A percentile compares a stretch with the other conserved stretches of the same genome.
Conservation (phyloP, 768 basidiomycete species). For the Pleurotus citrinopileatus region DNA sequence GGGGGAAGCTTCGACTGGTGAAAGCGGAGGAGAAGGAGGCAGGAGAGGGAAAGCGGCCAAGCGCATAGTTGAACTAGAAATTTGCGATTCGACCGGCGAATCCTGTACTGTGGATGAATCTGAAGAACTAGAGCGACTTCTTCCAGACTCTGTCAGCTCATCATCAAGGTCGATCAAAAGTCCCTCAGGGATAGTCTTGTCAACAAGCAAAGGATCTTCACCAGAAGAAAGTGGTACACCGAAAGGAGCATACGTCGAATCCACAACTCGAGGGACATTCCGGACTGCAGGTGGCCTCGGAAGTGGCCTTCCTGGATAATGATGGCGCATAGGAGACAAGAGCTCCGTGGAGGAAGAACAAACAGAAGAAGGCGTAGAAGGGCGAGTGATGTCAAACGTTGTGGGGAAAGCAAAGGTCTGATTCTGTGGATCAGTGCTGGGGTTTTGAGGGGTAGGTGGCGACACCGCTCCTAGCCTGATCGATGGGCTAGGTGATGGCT, state of each 20-base stretch:
- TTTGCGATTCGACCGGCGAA: constrained; percentile 3
- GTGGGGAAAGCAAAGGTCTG: background rate
- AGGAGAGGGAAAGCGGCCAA: background rate
- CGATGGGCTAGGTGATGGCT: constrained; percentile 4
- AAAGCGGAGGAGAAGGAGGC: constrained; percentile 1
- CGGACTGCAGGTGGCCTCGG: constrained; percentile 38
- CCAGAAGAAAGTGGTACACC: constrained; percentile 14
- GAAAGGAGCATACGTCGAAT: constrained; percentile 33
- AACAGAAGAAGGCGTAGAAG: background rate
- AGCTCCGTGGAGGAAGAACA: background rate
- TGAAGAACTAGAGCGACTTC: background rate
- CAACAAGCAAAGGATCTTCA: constrained; percentile 11
- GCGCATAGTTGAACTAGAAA: constrained; percentile 3
- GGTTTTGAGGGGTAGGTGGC: background rate
- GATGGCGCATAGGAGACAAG: constrained; percentile 30
- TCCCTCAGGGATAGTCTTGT: constrained; percentile 40
- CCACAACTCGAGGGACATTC: constrained; percentile 21
- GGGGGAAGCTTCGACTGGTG: constrained; percentile 1
- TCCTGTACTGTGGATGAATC: background rate
- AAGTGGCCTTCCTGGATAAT: constrained; percentile 58
- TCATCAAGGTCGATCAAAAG: constrained; percentile 57
- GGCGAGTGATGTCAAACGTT: background rate
- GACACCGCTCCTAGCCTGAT: background rate
- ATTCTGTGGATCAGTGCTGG: background rate
- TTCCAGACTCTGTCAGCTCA: constrained; percentile 23